Conservation (phyloP, 2,329 filamentous ascomycete species). For the Aspergillus uvarum region DNA sequence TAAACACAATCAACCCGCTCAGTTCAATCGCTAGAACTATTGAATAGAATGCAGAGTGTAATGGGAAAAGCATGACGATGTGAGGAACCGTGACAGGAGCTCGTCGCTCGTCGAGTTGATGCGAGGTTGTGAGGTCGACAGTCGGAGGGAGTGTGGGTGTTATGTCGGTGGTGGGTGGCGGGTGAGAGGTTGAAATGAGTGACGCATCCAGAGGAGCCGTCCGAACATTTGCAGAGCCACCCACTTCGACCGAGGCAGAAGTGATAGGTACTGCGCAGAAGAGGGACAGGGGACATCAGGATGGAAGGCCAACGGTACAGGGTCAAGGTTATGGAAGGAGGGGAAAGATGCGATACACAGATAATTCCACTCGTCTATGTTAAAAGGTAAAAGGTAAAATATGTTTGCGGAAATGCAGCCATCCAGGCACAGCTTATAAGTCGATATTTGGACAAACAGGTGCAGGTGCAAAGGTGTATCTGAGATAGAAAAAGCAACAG, state of each 20-base stretch:
- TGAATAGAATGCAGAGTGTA: conserved; percentile 23
- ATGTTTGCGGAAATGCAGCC: conserved; percentile 8
- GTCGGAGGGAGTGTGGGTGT: not conserved
- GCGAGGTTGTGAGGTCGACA: not conserved
- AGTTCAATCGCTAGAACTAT: conserved; percentile 33
- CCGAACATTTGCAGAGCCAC: not conserved
- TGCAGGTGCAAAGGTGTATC: not conserved
- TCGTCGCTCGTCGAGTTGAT: conserved; percentile 7
- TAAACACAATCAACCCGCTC: conserved; percentile 28
- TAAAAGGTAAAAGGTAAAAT: conserved; percentile 3
- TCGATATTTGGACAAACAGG: conserved; percentile 1
- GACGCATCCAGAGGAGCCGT: conserved; percentile 1
- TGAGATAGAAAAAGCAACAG: not conserved
- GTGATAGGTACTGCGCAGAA: not conserved
- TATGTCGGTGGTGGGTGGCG: conserved; percentile 2
- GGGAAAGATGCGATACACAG: conserved; percentile 7
- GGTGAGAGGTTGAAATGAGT: not conserved
- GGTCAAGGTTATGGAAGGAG: conserved; percentile 5
- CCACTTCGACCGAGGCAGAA: not conserved
- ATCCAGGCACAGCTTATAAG: conserved; percentile 6
- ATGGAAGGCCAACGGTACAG: conserved; percentile 13
- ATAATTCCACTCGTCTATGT: conserved; percentile 13
- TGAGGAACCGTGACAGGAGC: conserved; percentile 18
- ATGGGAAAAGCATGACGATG: conserved; percentile 13
- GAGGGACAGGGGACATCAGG: conserved; percentile 7